Evolutionary conservation across 2,329 filamentous ascomycete species (phyloP), one percentile per base, ranked within the genome.

Genomic region (Lecanicillium sp.): DNA sequence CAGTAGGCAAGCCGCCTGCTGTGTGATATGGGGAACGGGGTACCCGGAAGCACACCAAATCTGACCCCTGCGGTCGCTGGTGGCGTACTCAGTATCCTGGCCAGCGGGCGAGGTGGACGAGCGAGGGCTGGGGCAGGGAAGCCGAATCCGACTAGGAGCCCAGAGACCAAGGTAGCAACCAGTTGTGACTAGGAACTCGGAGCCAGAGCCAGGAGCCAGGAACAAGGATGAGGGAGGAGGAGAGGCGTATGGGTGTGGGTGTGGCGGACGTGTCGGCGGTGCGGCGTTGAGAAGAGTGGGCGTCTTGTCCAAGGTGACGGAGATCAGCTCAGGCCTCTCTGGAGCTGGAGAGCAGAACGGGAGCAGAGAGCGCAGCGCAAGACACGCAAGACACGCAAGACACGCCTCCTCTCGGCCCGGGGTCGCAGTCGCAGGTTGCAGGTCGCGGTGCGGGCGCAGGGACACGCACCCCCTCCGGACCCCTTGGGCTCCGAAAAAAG

Each of bases 11-110:
- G n/a, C n/a, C n/a, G n/a, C n/a, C 21, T 36, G n/a, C 9, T 4
- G 33, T 37, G 33, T 26, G 44, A 38, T 20, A 30, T 24, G 32
- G 33, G 17, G 44, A 19, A 47, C 44, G 27, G 44, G 44, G 44
- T 40, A 47, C 24, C 44, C 44, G 44, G 44, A 47, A 47, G 44
- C 26, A 32, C 26, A 36, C 39, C 30, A 26, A 47, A 40, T 47
- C 26, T 47, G 44, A 47, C 44, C 44, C 30, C 44, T 40, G 44
- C n/a, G 17, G 11, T 33, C 42, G 37, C 26, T 15, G 44, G 44
- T 47, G 44, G 44, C 44, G 44, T 32, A 33, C 11, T 27, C 36
- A 39, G 24, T 10, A 36, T 40, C 35, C 44, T n/a, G n/a, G n/a
- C n/a, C n/a, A n/a, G n/a, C n/a, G n/a, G n/a, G n/a, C n/a, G n/a